Base-by-base conservation (phyloP, 1,284 basidiomycete species). In the Filobasidium uniguttulatum region DNA sequence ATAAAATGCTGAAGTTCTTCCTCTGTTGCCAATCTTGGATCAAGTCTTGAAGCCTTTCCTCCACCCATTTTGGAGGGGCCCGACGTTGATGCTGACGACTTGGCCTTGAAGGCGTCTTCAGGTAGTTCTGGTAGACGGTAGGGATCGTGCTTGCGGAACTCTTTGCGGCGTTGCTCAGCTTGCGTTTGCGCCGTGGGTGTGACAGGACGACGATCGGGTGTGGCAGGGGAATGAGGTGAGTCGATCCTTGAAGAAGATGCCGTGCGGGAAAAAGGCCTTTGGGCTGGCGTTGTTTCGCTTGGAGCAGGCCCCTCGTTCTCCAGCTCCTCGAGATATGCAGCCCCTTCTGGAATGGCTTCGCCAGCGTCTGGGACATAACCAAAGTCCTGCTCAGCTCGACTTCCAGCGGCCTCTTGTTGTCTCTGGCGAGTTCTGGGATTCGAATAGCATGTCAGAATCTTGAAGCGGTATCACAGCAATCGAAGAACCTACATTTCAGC, bases 21-120 rank as follows among this genome's bases (percentile, higher is more conserved):
- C 63, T 93, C 90, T 0, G 91, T 96, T 0, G 91, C 91, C 12
- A 96, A 73, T 30, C 90, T 80, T 5, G 87, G 86, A 65, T 96
- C 90, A 1, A 86, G 83, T 4, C 74, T 77, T 5, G 31, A n/a
- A 17, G 45, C 44, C 33, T 22, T 46, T 22, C 19, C 68, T 14
- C 44, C 22, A 7, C 30, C 28, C n/a, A 38, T 35, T 12, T 22
- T 31, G 8, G 20, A 34, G 7, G 35, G 46, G 9, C 23, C 38
- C 20, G 38, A 41, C 9, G 37, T 43, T 19, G n/a, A 72, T 79
- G 58, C 78, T 76, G 9, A 77, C 75, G 38, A 51, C 36, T 3
- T 83, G 71, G 15, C n/a, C 17, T 20, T 23, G 23, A 70, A 73
- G 38, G 74, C 77, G 33, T 75, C 58, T 59, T 83, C 69, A 56